phyloP scores from a whole-genome alignment of 495 filamentous ascomycete species.

The Penicillium simplicissimum region DNA sequence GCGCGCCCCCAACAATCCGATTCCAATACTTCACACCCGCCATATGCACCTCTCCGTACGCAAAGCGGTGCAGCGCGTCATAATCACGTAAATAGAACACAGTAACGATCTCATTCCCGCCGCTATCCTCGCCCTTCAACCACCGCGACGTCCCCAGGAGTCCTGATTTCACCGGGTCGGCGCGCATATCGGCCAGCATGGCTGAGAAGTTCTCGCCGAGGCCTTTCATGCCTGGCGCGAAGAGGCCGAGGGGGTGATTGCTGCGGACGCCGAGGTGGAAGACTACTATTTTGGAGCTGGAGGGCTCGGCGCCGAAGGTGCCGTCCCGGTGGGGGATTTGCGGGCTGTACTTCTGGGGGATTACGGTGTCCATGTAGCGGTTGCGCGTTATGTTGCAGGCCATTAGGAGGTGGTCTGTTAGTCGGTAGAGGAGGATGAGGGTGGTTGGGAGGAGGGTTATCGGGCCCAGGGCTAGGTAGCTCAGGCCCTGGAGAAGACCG shows the following conservation, averaged over 20 bases:
- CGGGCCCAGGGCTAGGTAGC: not conserved
- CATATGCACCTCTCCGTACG: slow-evolving; percentile 47
- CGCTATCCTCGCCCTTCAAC: slow-evolving; percentile 17
- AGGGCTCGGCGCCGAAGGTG: slow-evolving; percentile 28
- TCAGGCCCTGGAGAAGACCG: not conserved
- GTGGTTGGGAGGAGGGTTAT: slow-evolving; percentile 28
- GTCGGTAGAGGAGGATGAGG: slow-evolving; percentile 31
- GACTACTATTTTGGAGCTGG: slow-evolving; percentile 36
- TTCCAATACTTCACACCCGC: slow-evolving; percentile 50
- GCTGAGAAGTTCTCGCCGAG: not conserved
- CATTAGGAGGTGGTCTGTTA: slow-evolving; percentile 25
- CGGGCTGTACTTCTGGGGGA: slow-evolving; percentile 34
- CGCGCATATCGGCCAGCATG: slow-evolving; percentile 18
- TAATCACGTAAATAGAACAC: slow-evolving; percentile 50
- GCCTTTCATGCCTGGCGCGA: slow-evolving; percentile 14
- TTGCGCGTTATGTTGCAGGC: slow-evolving; percentile 34
- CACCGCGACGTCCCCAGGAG: not conserved
- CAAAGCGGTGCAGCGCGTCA: slow-evolving; percentile 52
- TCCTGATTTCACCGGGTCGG: slow-evolving; percentile 3
- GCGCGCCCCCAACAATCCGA: slow-evolving; percentile 30
- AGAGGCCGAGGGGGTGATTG: slow-evolving; percentile 41
- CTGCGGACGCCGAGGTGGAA: slow-evolving; percentile 42
- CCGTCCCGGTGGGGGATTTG: slow-evolving; percentile 40
- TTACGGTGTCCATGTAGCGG: slow-evolving; percentile 34
- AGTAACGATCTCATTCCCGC: slow-evolving; percentile 39